Evolutionary conservation across 257 asterid genomes (phyloP), one percentile per base, ranked within the genome.

Genomic region (Lithospermum erythrorhizon): DNA sequence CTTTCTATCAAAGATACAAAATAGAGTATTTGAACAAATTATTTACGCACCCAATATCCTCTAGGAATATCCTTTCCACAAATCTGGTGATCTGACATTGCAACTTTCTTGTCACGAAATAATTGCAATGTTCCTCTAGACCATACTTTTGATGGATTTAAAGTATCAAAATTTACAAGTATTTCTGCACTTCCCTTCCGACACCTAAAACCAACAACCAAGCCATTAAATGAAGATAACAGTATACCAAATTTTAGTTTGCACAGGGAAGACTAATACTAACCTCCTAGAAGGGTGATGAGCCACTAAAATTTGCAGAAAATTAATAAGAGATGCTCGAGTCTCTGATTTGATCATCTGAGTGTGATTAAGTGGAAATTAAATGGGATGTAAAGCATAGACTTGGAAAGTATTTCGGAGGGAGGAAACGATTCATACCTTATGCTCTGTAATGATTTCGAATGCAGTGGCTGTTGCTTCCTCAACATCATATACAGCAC

Each of bases 221-320:
- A 67, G 55, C 61, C 23, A 58, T 64, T 61, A 60, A 61, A 62
- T 61, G 70, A 68, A 32, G 25, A 66, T 35, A 16, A 58, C 41
- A 27, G 55, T 29, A 69, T n/a, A 51, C 48, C 23, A 11, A 11
- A 30, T 30, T 18, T 59, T 58, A 53, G 37, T 45, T 53, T 51
- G 53, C 23, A 61, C 25, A 45, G 55, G 17, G 48, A 57, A 53
- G 55, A 52, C 27, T 15, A 52, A 15, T 14, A 53, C 68, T 60
- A 72, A 86, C 98, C 96, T 81, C 78, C 83, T 82, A 45, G 98
- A 88, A 19, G 98, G 98, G 77, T 93, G 98, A 81, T 93, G 97
- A 63, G 82, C 85, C 70, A 81, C 95, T 77, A 89, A 77, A 80
- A 93, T 90, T 69, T 93, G 97, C 68, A 93, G 77, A 77, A 93